phyloP scores from a whole-genome alignment of 305 asterid species.

The Salvia sclarea region DNA sequence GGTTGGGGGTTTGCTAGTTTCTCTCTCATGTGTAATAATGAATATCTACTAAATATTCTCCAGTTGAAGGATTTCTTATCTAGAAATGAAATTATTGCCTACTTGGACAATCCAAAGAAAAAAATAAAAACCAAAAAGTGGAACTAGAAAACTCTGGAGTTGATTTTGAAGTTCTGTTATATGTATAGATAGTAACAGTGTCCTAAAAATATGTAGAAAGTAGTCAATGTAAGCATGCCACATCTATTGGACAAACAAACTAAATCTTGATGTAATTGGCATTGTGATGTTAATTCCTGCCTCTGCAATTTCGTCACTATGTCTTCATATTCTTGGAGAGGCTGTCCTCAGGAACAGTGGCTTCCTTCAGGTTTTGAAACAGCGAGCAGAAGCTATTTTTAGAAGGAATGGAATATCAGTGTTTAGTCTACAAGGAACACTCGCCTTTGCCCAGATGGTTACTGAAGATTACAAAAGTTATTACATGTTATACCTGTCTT shows the following conservation, averaged over 20 bases:
- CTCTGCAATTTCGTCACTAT: not conserved
- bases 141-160: not conserved
- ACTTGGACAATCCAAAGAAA: not conserved
- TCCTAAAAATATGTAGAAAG: constrained; percentile 8
- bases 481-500: too few relatives aligned
- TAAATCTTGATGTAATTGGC: constrained; percentile 9
- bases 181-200: too few relatives aligned
- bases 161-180: not conserved
- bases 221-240: not conserved
- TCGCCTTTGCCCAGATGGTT: too few relatives aligned
- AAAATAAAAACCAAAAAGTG: not conserved
- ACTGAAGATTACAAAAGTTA: too few relatives aligned
- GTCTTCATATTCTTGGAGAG: not conserved
- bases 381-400: not conserved
- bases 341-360: constrained; percentile 4
- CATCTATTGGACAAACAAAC: not conserved
- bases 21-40: not conserved
- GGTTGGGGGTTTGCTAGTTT: too few relatives aligned
- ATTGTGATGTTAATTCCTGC: not conserved
- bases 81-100: not conserved
- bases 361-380: not conserved
- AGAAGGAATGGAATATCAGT: not conserved
- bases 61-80: not conserved
- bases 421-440: not conserved
- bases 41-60: not conserved